phyloP scores from a whole-genome alignment of 768 basidiomycete genomes.

The Leucocoprinus leucothites region DNA sequence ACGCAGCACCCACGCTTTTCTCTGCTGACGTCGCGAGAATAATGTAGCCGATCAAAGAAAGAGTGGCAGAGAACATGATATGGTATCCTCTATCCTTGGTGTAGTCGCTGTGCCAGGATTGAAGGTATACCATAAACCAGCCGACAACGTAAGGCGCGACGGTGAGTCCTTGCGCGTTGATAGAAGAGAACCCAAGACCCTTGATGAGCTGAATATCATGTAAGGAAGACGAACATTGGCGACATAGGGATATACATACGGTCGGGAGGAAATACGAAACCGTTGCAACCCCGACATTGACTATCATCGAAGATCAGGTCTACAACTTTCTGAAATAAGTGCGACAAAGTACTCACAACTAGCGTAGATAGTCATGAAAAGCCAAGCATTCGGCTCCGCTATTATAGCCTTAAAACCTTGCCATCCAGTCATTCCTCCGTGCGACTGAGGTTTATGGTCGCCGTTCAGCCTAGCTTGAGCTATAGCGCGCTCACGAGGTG shows the following conservation, averaged over 20 bases:
- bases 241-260: conserved; percentile 23
- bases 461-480: conserved; percentile 54
- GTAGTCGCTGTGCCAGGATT: conserved; percentile 53
- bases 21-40: conserved; percentile 50
- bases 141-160: conserved; percentile 56
- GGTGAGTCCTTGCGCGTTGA: conserved; percentile 56
- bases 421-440: conserved; percentile 58
- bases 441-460: conserved; percentile 55
- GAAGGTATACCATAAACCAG: conserved; percentile 53
- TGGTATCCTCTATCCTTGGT: conserved; percentile 55
- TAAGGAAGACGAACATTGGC: background rate
- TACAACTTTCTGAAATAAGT: background rate
- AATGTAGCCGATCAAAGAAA: conserved; percentile 50
- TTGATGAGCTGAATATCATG: conserved; percentile 41
- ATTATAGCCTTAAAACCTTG: conserved; percentile 51
- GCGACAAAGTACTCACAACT: conserved; percentile 36
- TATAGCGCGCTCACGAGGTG: conserved; percentile 49
- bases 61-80: conserved; percentile 44
- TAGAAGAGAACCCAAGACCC: conserved; percentile 51
- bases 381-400: conserved; percentile 48
- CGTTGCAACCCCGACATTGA: conserved; percentile 56
- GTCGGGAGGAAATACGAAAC: conserved; percentile 56
- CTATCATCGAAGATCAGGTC: conserved; percentile 20
- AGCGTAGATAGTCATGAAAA: conserved; percentile 49
- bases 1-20: conserved; percentile 50